Conservation (phyloP, 73 alveolate genomes). For the Uronychia binucleata region DNA sequence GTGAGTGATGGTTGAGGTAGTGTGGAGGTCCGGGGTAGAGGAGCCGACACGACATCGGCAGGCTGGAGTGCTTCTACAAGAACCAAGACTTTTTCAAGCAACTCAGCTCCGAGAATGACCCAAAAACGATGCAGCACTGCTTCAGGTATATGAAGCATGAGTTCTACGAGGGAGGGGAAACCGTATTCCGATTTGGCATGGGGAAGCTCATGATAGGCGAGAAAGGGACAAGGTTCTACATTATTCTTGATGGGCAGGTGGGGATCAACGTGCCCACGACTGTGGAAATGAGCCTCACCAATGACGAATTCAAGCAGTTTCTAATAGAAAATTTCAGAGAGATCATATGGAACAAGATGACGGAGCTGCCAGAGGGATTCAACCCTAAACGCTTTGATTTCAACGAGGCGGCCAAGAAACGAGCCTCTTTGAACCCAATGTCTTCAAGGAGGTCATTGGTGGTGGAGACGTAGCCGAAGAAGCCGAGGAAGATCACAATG, state of each 20-base stretch:
- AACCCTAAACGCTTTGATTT: background rate
- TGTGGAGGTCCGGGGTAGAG: no score
- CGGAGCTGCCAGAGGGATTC: background rate
- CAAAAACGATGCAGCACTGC: background rate
- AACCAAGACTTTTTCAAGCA: background rate
- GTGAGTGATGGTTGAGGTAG: no score
- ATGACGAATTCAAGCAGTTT: background rate
- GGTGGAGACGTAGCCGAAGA: no score
- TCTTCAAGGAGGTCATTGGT: no score
- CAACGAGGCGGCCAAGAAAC: background rate
- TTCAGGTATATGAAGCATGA: background rate
- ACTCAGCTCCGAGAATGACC: background rate
- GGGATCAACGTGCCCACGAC: slow-evolving; percentile 11
- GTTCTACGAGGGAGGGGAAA: background rate
- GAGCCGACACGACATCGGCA: no score
- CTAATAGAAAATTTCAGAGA: background rate
- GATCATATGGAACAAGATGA: background rate
- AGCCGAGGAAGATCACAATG: background rate
- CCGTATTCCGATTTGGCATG: background rate
- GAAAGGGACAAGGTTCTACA: background rate
- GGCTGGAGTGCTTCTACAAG: background rate
- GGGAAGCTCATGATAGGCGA: background rate
- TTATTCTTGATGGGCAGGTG: background rate
- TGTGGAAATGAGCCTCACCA: background rate
- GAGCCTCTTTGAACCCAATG: no score